Conservation (phyloP, 805 yeast genomes). For the Osmozyma mogii region DNA sequence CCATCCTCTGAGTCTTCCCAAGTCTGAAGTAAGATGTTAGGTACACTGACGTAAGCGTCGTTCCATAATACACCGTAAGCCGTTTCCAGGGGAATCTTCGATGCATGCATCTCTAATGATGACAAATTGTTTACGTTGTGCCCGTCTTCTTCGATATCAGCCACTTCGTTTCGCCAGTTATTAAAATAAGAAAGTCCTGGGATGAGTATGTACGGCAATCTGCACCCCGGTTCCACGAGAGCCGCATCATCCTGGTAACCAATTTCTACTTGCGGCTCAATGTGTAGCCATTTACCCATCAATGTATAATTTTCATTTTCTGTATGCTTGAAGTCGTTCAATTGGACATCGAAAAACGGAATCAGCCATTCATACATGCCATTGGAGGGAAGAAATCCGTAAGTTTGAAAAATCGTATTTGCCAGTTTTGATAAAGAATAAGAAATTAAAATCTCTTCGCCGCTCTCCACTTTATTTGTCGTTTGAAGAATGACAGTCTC, state of each 20-base stretch:
- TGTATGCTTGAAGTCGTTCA: slow-evolving; percentile 1
- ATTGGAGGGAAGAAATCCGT: slow-evolving; percentile 10
- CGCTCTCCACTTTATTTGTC: slow-evolving; percentile 1
- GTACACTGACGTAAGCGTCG: slow-evolving; percentile 7
- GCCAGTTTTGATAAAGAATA: slow-evolving; percentile 8
- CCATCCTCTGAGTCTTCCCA: slow-evolving; percentile 1
- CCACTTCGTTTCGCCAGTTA: slow-evolving; percentile 6
- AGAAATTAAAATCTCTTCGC: slow-evolving; percentile 9
- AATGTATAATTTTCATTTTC: slow-evolving; percentile 2
- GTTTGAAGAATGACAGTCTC: not conserved
- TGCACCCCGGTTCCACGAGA: slow-evolving; percentile 3
- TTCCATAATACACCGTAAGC: slow-evolving; percentile 11
- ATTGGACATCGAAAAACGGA: slow-evolving; percentile 2
- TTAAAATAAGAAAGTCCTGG: slow-evolving; percentile 9
- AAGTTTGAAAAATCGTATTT: slow-evolving; percentile 7
- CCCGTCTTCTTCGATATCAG: slow-evolving; percentile 6
- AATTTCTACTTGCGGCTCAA: slow-evolving; percentile 6
- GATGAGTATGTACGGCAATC: slow-evolving; percentile 9
- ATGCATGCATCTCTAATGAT: slow-evolving; percentile 6
- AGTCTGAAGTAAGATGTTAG: slow-evolving; percentile 8
- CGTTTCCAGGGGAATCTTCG: slow-evolving; percentile 2
- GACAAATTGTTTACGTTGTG: slow-evolving; percentile 1
- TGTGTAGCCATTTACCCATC: slow-evolving; percentile 12
- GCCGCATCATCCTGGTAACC: not conserved
- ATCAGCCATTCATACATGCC: slow-evolving; percentile 5